Conservation (phyloP, 2,329 filamentous ascomycete species). For the Fusarium irregulare region DNA sequence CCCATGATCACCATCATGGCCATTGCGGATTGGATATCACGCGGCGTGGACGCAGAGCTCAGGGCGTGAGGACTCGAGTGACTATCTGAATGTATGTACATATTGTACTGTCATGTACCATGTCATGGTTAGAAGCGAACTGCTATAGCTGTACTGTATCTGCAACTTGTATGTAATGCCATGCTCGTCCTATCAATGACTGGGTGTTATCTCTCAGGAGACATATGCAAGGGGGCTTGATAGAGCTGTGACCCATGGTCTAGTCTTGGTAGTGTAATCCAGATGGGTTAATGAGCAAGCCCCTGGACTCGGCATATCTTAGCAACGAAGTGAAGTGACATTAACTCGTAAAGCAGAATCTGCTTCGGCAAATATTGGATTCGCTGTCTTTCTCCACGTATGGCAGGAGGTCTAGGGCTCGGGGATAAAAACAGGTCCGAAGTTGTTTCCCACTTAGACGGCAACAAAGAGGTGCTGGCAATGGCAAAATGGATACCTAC, state of each 20-base stretch:
- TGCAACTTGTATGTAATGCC: constrained; percentile 18
- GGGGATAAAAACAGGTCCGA: constrained; percentile 13
- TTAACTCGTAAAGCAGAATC: constrained; percentile 16
- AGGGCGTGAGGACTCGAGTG: constrained; percentile 26
- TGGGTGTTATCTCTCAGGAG: constrained; percentile 9
- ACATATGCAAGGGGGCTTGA: constrained; percentile 20
- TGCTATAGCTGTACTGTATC: constrained; percentile 11
- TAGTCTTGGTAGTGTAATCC: neutral
- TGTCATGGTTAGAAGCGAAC: constrained; percentile 6
- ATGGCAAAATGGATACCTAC: neutral
- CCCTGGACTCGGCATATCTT: constrained; percentile 27
- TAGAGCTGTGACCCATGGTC: constrained; percentile 10
- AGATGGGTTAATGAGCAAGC: constrained; percentile 8
- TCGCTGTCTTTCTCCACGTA: constrained; percentile 22
- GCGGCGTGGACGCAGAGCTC: constrained; percentile 63
- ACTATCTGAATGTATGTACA: constrained; percentile 1
- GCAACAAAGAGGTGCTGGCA: neutral
- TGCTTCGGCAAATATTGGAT: constrained; percentile 25
- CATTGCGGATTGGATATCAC: constrained; percentile 73
- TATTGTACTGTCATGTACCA: neutral
- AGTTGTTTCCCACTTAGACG: constrained; percentile 1
- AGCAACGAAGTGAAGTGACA: constrained; percentile 31
- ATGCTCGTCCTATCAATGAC: constrained; percentile 31
- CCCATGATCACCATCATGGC: constrained; percentile 85
- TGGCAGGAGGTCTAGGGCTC: neutral